phyloP scores from a whole-genome alignment of 2,329 filamentous ascomycete species.

The Sporothrix protearum region DNA sequence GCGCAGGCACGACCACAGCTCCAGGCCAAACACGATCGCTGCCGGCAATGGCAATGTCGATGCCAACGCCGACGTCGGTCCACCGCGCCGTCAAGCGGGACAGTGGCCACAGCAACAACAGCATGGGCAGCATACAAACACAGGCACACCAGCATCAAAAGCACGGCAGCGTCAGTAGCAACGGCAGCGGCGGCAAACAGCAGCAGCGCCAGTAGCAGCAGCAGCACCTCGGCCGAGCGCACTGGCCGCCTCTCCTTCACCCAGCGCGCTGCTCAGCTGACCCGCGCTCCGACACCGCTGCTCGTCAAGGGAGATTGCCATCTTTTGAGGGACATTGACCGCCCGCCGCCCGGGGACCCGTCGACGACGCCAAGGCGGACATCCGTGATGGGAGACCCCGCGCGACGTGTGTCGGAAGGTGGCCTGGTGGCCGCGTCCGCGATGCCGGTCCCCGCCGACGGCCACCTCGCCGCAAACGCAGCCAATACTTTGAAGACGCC shows the following conservation, averaged over 20 bases:
- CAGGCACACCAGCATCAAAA: not conserved
- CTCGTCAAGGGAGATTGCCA: slow-evolving; percentile 39
- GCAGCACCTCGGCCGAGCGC: not conserved
- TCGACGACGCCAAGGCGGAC: slow-evolving; percentile 34
- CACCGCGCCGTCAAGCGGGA: not conserved
- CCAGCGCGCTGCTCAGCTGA: slow-evolving; percentile 18
- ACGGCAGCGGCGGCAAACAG: not conserved
- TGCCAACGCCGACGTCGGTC: not conserved
- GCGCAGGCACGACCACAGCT: not conserved
- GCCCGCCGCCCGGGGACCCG: slow-evolving; percentile 41
- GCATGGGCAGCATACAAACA: not conserved
- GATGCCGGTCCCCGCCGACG: too few species aligned
- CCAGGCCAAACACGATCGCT: not conserved
- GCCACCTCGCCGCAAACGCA: slow-evolving; percentile 33
- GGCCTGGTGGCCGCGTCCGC: too few species aligned
- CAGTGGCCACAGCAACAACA: not conserved
- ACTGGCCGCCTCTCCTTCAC: slow-evolving; percentile 24
- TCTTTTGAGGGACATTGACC: slow-evolving; percentile 41
- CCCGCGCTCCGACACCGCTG: slow-evolving; percentile 27
- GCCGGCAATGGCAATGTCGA: not conserved
- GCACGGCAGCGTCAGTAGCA: not conserved
- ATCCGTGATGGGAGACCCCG: too few species aligned
- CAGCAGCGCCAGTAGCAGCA: not conserved
- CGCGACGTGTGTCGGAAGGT: too few species aligned
- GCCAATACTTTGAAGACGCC: slow-evolving; percentile 47